Evolutionary conservation across 805 yeast species (phyloP), one percentile per base, ranked within the genome.

Genomic region (Lipomyces anomalus): DNA sequence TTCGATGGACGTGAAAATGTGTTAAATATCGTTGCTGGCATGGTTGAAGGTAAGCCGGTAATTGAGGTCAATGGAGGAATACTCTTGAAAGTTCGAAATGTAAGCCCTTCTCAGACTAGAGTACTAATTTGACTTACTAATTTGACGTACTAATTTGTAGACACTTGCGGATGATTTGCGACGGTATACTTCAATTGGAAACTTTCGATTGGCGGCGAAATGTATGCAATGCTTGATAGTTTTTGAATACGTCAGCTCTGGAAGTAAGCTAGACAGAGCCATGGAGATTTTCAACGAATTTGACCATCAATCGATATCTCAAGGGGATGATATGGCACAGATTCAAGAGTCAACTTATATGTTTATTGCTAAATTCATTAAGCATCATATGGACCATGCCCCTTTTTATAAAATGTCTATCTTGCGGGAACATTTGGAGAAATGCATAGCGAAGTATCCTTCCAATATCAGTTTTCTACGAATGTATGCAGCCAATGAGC

Each of bases 401-500:
- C 22, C 44, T 6, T 24, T 42, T 11, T 41, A 22, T 32, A 43
- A 40, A 41, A 47, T 50, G 11, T 34, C 54, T 6, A 33, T 24
- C 13, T 30, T 50, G n/a, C 48, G 54, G 5, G 28, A 9, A 4
- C 40, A 40, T 22, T 32, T 50, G 6, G 46, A 29, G n/a, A 21
- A 23, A 13, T 35, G 44, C 29, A 43, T 50, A 13, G 22, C 6
- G 5, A 21, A 6, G 7, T 47, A 36, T 28, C 54, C 52, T 4
- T 21, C n/a, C 6, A 42, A 42, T 22, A 4, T 36, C n/a, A 34
- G 40, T 6, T 48, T 47, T 21, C 18, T 48, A 3, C 6, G 21
- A 6, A 35, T 40, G 44, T 50, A 43, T 24, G 28, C 42, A 13
- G 21, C 16, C 23, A 50, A 41, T 33, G 54, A 50, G 28, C 22